Percentiles rank a stretch among this genome's conserved stretches.
Conservation (phyloP, 345 rosid genomes). For the Euphorbia pulcherrima region DNA sequence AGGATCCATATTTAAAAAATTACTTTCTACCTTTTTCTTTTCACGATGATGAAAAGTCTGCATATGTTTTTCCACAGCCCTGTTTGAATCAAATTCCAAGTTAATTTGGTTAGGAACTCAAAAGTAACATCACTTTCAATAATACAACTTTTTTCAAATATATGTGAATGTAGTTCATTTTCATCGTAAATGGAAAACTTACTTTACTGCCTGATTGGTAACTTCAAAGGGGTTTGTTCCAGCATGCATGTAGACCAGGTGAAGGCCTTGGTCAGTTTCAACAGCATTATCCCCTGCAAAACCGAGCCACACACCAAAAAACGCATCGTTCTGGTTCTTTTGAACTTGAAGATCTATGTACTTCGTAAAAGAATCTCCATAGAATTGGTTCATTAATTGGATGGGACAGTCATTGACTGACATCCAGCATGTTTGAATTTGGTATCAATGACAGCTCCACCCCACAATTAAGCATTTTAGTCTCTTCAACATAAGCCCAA, state of each 20-base stretch:
- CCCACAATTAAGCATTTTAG: constrained; percentile 15
- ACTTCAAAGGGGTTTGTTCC: constrained; percentile 97
- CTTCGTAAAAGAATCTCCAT: constrained; percentile 34
- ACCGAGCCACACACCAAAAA: constrained; percentile 35
- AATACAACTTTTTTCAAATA: neutral
- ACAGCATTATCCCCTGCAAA: constrained; percentile 88
- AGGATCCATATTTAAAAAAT: no score
- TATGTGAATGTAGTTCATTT: neutral
- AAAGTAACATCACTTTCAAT: neutral
- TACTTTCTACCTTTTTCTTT: constrained; percentile 60
- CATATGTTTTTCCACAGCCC: constrained; percentile 81
- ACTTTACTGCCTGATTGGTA: constrained; percentile 83
- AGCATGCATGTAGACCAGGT: constrained; percentile 88
- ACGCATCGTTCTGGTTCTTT: constrained; percentile 35
- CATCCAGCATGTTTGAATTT: constrained; percentile 29
- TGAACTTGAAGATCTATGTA: constrained; percentile 31
- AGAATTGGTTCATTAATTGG: constrained; percentile 25
- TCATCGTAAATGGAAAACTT: constrained; percentile 24
- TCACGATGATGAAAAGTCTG: constrained; percentile 84
- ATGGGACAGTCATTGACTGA: constrained; percentile 25
- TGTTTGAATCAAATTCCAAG: constrained; percentile 25
- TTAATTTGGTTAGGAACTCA: neutral
- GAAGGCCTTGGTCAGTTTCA: constrained; percentile 78
- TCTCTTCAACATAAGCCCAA: constrained; percentile 14
- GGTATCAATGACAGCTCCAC: constrained; percentile 31